Evolutionary conservation across 495 filamentous ascomycete species (phyloP), one percentile per base, ranked within the genome.

Genomic region (Usnea hakonensis): DNA sequence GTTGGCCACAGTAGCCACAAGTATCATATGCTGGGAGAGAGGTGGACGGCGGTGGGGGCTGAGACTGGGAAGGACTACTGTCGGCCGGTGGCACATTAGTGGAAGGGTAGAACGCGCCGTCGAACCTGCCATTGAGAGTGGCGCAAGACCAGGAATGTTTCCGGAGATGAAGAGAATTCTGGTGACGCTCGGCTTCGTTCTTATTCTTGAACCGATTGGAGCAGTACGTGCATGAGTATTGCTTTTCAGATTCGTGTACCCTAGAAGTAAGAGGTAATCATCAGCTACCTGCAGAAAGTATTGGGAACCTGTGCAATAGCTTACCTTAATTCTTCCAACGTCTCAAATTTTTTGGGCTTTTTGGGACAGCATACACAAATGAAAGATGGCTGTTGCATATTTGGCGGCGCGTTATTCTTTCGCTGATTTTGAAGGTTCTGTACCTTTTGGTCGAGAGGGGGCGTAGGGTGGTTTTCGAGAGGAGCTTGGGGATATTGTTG

Each of bases 161-260:
- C 46, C 94, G 85, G 9, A 97, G 83, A 73, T 98, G 94, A 19
- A 98, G 85, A 2, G 91, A 96, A 65, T 97, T 98, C 70, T 97
- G 94, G 72, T 98, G 94, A 21, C 94, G 85, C 73, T 98, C 94
- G 8, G 94, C 94, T 77, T 98, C 94, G 65, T 98, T 98, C 74
- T 98, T 98, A 77, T 98, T 98, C 74, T 98, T 98, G 80, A 98
- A 98, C 26, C 92, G 84, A 72, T 97, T 97, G 46, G 86, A 85
- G 72, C 94, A 98, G 73, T 87, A 97, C 21, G 84, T 79, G 71
- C 94, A 98, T 58, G 85, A 85, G 74, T 97, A 97, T 73, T 98
- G 95, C 72, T 97, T 98, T 71, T 98, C 94, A 66, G 88, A 85
- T 68, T 92, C 88, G 69, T 98, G 94, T n/a, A 79, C 65, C 40